These are phyloP conservation scores for Astragalus glycyphyllos DNA, from an alignment of 306 rosid species.

Conservation along the genomic window DNA sequence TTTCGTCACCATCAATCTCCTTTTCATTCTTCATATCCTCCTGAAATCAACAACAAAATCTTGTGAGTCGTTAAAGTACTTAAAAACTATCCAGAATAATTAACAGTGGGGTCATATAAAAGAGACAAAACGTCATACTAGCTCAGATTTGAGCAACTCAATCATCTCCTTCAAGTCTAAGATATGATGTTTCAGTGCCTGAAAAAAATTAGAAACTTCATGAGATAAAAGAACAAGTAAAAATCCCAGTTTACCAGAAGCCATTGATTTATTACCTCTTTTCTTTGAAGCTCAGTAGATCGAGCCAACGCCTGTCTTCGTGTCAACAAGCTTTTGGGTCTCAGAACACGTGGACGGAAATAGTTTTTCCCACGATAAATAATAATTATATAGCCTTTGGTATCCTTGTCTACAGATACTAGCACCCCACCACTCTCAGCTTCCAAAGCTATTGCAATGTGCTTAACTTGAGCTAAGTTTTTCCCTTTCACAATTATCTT, in stretches of 20 bases:
- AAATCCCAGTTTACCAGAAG: slow-evolving; percentile 17
- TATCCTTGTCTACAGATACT: slow-evolving; percentile 80
- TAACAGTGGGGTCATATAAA: slow-evolving; percentile 28
- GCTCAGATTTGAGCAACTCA: slow-evolving; percentile 73
- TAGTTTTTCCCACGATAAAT: slow-evolving; percentile 95
- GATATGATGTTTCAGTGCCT: slow-evolving; percentile 85
- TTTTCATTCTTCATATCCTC: slow-evolving; percentile 63
- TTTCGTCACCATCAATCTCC: slow-evolving; percentile 45
- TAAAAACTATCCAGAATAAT: slow-evolving; percentile 29
- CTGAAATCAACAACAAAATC: slow-evolving; percentile 54
- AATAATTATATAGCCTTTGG: slow-evolving; percentile 70
- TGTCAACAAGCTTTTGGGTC: slow-evolving; percentile 80
- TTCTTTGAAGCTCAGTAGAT: slow-evolving; percentile 84
- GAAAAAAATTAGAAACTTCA: slow-evolving; percentile 38
- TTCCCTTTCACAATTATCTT: slow-evolving; percentile 82
- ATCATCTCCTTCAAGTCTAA: slow-evolving; percentile 70
- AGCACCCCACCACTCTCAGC: slow-evolving; percentile 96
- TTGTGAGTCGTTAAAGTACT: slow-evolving; percentile 15
- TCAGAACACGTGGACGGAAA: slow-evolving; percentile 57
- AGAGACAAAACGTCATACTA: slow-evolving; percentile 49
- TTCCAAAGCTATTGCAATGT: slow-evolving; percentile 85
- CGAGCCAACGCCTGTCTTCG: slow-evolving; percentile 83
- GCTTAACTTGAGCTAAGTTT: slow-evolving; percentile 73
- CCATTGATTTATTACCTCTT: slow-evolving; percentile 64
- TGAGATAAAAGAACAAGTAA: slow-evolving; percentile 34